A percentile compares a stretch with the other conserved stretches of the same genome.
Conservation (phyloP, 805 yeast genomes). For the Torulaspora gathmanii region DNA sequence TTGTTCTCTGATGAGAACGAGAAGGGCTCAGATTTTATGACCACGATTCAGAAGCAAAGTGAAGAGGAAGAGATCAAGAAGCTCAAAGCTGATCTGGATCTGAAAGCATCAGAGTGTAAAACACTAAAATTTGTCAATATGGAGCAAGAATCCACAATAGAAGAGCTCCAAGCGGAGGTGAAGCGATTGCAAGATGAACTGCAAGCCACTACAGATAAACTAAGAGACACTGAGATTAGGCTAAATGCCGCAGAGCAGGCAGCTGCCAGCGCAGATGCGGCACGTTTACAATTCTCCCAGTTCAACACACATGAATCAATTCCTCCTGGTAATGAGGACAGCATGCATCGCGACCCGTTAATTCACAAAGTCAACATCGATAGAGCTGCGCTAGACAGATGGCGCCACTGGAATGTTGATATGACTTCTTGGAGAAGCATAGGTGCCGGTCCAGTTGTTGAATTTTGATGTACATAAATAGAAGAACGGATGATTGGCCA, state of each 20-base stretch:
- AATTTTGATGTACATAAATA: conserved; percentile 32
- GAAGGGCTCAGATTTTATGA: conserved; percentile 29
- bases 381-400: conserved; percentile 56
- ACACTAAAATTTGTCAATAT: conserved; percentile 33
- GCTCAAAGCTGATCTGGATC: conserved; percentile 40
- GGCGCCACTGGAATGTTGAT: conserved; percentile 84
- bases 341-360: neutral
- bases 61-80: conserved; percentile 35
- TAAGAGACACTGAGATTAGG: conserved; percentile 28
- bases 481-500: neutral
- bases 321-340: neutral
- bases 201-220: conserved; percentile 19
- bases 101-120: conserved; percentile 34
- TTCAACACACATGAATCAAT: conserved; percentile 17
- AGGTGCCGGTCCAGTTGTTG: conserved; percentile 60
- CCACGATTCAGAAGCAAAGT: conserved; percentile 31
- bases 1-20: conserved; percentile 8
- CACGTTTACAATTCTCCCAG: conserved; percentile 14
- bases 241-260: conserved; percentile 10
- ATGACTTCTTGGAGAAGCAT: conserved; percentile 77
- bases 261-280: conserved; percentile 13
- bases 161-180: conserved; percentile 37
- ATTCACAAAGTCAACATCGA: conserved; percentile 37
- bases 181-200: conserved; percentile 32
- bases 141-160: conserved; percentile 35